Evolutionary conservation across 257 asterid species (phyloP), one percentile per base, ranked within the genome.

Genomic region (Parsonsia alboflavescens): DNA sequence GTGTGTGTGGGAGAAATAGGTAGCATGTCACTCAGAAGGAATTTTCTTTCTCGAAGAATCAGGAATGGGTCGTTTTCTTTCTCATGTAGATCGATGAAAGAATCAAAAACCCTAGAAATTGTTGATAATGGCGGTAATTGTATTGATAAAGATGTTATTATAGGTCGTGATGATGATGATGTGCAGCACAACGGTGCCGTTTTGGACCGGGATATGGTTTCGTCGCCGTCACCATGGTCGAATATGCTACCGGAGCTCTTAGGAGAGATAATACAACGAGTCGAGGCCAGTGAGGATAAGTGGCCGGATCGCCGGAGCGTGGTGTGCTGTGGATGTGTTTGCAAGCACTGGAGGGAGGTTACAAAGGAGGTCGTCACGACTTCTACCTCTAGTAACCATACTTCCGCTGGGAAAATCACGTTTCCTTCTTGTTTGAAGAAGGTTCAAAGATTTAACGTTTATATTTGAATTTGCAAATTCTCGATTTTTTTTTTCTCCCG

Each of bases 221-320:
- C 54, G 24, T 41, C 73, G 16, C 71, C 80, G 75, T 72, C 78
- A 10, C 74, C 87, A 50, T 94, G 98, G 98, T 85, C 95, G 68
- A 82, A 77, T 75, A 73, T 94, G 97, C 82, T 89, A 72, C 96
- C 97, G 87, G 98, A 94, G 86, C 68, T 94, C 2, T 80, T 94
- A 56, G 92, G 84, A 11, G 96, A 92, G 57, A 94, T 94, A 10
- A 89, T 94, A 41, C 81, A 74, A 80, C 75, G 97, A 57, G 96
- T 94, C 68, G 98, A 94, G 71, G 87, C 88, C 49, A 82, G 84
- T 64, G 97, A 85, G 71, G 94, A 88, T 22, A 71, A 75, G 58
- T 94, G 98, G 97, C 98, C 98, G 67, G 87, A 80, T 70, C 93
- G 98, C 22, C 88, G 75, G 78, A 87, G 82, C 86, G 97, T 94